These are phyloP conservation scores for Pluteus cervinus DNA, from an alignment of 768 basidiomycete genomes.

Conservation along the genomic window DNA sequence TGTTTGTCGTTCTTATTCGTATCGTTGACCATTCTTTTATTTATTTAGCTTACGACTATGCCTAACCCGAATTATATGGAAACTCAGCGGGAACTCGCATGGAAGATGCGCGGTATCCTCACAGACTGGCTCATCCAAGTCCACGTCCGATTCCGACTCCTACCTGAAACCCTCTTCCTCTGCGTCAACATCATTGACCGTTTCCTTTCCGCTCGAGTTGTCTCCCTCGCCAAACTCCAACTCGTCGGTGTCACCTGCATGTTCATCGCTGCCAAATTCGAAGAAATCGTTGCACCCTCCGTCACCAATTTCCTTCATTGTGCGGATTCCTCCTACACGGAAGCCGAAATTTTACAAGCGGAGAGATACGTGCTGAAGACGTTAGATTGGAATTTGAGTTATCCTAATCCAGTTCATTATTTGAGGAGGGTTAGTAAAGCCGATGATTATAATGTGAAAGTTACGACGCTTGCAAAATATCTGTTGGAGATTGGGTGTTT, in stretches of 20 bases:
- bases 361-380: constrained; percentile 94
- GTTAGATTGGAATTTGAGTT: constrained; percentile 87
- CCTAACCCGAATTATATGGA: constrained; percentile 96
- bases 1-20: constrained; percentile 2
- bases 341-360: constrained; percentile 57
- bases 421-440: constrained; percentile 92
- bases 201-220: constrained; percentile 68
- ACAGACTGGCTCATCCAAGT: constrained; percentile 97
- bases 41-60: constrained; percentile 66
- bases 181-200: constrained; percentile 90
- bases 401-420: constrained; percentile 93
- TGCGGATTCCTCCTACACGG: constrained; percentile 83
- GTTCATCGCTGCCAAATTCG: constrained; percentile 92
- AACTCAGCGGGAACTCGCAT: constrained; percentile 87
- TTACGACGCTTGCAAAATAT: constrained; percentile 90
- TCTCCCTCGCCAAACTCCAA: constrained; percentile 91
- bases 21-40: constrained; percentile 7
- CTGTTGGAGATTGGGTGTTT: constrained; percentile 87
- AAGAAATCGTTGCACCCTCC: constrained; percentile 90
- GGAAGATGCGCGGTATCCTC: constrained; percentile 94
- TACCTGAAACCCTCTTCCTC: constrained; percentile 94
- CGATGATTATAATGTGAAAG: constrained; percentile 91
- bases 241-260: constrained; percentile 93
- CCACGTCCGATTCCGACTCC: constrained; percentile 85
- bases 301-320: constrained; percentile 85